Percentiles rank a stretch among this genome's conserved stretches.
Conservation (phyloP, 495 filamentous ascomycete genomes). For the Aspergillus saccharolyticus region DNA sequence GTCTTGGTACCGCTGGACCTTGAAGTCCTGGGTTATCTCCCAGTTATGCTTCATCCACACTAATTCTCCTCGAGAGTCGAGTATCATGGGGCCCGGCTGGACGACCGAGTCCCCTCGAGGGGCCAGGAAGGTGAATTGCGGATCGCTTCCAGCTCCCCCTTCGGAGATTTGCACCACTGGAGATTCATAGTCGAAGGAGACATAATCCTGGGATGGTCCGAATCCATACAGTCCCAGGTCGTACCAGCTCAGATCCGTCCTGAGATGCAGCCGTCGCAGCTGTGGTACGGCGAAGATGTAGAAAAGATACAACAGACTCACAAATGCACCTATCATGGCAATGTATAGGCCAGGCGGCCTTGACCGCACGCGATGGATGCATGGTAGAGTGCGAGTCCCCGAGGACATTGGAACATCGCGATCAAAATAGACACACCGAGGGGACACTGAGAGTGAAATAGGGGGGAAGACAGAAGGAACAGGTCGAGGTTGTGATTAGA, state of each 20-base stretch:
- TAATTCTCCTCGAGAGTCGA: constrained; percentile 40
- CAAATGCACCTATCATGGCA: constrained; percentile 3
- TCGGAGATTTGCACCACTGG: constrained; percentile 29
- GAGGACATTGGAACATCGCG: constrained; percentile 32
- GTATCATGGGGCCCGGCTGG: constrained; percentile 42
- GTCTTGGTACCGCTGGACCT: constrained; percentile 41
- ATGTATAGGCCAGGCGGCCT: constrained; percentile 20
- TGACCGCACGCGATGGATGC: constrained; percentile 17
- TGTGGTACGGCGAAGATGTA: constrained; percentile 27
- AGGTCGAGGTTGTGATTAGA: too few relatives aligned
- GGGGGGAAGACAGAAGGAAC: too few relatives aligned
- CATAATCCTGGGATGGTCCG: constrained; percentile 28
- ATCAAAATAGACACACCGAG: neutral
- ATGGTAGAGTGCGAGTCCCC: constrained; percentile 18
- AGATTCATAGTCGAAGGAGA: constrained; percentile 31
- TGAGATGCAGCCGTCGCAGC: constrained; percentile 27
- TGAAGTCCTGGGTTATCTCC: constrained; percentile 43
- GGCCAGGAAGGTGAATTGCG: constrained; percentile 40
- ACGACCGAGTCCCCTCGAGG: constrained; percentile 40
- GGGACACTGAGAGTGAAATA: too few relatives aligned
- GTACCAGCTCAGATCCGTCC: constrained; percentile 30
- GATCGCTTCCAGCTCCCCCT: constrained; percentile 32
- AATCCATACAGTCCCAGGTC: constrained; percentile 35
- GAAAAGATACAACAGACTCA: constrained; percentile 25
- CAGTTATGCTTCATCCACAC: constrained; percentile 40